Evolutionary conservation across 2,329 filamentous ascomycete genomes (phyloP).

Genomic region (Hypomyces rosellus): DNA sequence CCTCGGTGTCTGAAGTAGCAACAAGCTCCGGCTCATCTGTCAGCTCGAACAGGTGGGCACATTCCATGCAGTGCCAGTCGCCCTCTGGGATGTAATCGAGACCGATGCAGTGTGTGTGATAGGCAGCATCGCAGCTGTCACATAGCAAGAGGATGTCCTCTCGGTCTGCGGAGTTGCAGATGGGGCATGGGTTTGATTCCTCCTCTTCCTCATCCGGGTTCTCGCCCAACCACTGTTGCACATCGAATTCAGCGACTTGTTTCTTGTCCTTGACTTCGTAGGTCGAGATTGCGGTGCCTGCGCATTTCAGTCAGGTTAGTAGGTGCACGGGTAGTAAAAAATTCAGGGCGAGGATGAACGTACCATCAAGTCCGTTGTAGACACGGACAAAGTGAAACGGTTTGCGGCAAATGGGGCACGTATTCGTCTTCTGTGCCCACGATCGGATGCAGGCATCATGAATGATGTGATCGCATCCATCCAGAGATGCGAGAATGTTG

Average conservation of each 20-base stretch:
- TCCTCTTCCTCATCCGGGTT: conserved; percentile 67
- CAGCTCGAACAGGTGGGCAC: conserved; percentile 46
- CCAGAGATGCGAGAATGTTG: conserved; percentile 51
- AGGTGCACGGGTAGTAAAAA: background rate
- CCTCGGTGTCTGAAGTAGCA: conserved; percentile 20
- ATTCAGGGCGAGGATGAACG: conserved; percentile 26
- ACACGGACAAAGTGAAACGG: conserved; percentile 87
- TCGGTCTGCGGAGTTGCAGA: conserved; percentile 75
- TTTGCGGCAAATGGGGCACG: conserved; percentile 92
- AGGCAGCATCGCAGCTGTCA: conserved; percentile 82
- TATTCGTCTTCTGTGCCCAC: conserved; percentile 96
- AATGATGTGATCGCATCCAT: conserved; percentile 82
- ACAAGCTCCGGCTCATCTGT: conserved; percentile 26
- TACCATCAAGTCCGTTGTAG: conserved; percentile 73
- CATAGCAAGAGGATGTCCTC: conserved; percentile 84
- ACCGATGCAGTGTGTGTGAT: conserved; percentile 88
- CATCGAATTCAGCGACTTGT: conserved; percentile 84
- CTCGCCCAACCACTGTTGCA: conserved; percentile 66
- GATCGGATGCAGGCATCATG: conserved; percentile 89
- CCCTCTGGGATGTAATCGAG: conserved; percentile 69
- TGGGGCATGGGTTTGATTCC: conserved; percentile 65
- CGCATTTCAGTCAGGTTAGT: conserved; percentile 3
- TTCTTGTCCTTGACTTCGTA: conserved; percentile 73
- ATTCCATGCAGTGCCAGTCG: conserved; percentile 89
- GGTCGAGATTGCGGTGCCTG: conserved; percentile 50